phyloP scores from a whole-genome alignment of 805 yeast species.

The Yamadazyma kitorensis region DNA sequence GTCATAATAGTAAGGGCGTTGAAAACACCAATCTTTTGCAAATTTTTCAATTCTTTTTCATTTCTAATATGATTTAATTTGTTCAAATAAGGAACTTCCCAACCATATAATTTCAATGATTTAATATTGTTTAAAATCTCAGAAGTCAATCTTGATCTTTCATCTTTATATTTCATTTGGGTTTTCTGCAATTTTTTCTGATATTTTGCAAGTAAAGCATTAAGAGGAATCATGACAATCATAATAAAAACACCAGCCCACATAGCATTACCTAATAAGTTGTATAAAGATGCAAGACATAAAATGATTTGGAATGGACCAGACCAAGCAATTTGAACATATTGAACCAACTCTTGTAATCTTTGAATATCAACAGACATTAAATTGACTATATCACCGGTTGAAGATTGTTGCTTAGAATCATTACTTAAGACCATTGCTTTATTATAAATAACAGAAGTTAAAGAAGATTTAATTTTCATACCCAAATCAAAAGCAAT shows the following conservation, averaged over 20 bases:
- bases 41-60: constrained; percentile 75
- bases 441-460: constrained; percentile 65
- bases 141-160: constrained; percentile 82
- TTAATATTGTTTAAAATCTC: constrained; percentile 90
- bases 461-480: constrained; percentile 67
- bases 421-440: constrained; percentile 69
- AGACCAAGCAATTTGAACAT: constrained; percentile 81
- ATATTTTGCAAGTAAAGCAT: constrained; percentile 61
- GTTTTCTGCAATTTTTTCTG: constrained; percentile 73
- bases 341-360: constrained; percentile 76
- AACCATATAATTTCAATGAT: constrained; percentile 88
- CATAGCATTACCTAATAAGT: constrained; percentile 82
- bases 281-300: constrained; percentile 71
- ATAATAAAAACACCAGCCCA: constrained; percentile 91
- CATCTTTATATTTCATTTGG: constrained; percentile 90
- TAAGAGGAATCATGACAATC: constrained; percentile 75
- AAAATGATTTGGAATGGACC: constrained; percentile 86
- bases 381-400: constrained; percentile 91
- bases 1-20: constrained; percentile 70
- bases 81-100: constrained; percentile 85
- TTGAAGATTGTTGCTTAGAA: constrained; percentile 64
- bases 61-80: constrained; percentile 82
- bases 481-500: constrained; percentile 74
- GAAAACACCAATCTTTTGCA: constrained; percentile 69
- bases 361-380: constrained; percentile 94